Evolutionary conservation across 2,329 filamentous ascomycete species (phyloP), one percentile per base, ranked within the genome.

Genomic region (Hyphodiscus sp.): DNA sequence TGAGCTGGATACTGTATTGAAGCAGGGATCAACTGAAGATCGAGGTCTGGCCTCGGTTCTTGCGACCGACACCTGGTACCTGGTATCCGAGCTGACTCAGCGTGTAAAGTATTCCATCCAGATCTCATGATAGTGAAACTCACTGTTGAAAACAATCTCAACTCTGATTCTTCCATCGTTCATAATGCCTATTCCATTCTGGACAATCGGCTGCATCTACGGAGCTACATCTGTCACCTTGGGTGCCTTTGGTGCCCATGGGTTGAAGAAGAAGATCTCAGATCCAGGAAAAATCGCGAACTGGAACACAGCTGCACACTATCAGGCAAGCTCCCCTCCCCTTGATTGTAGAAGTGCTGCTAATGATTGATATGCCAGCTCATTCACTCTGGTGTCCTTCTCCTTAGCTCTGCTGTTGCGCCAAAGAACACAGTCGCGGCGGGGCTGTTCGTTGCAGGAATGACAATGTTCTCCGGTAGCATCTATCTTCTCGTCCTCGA

Each of bases 171-270:
- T 26, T 8, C 23, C 4, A 26, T 4, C 23, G 23, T 26, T 26
- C 23, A 26, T 26, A 26, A 62, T 63, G 61, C 60, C 62, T 33
- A 41, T 58, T 43, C 57, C 62, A n/a, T 81, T 82, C 72, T 86
- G 79, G 78, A 81, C 77, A 42, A 69, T 84, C 50, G 83, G 81
- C 56, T 82, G 79, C 63, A 66, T 86, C 50, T 83, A 78, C 64
- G 83, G 82, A 68, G 83, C 82, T 10, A 71, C 77, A 4, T 77
- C 78, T 64, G 83, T 87, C 47, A 73, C 73, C 16, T 67, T 86
- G 52, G 83, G 83, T 30, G 84, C 84, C 0, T 87, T 87, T 68
- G 84, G 84, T 38, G 82, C 83, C 13, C 84, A 87, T 65, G 83
- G 83, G 11, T 72, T 87, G 42, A 86, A 85, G 70, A 76, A 76